phyloP scores from a whole-genome alignment of 805 yeast genomes.

The Maudiozyma bulderi region DNA sequence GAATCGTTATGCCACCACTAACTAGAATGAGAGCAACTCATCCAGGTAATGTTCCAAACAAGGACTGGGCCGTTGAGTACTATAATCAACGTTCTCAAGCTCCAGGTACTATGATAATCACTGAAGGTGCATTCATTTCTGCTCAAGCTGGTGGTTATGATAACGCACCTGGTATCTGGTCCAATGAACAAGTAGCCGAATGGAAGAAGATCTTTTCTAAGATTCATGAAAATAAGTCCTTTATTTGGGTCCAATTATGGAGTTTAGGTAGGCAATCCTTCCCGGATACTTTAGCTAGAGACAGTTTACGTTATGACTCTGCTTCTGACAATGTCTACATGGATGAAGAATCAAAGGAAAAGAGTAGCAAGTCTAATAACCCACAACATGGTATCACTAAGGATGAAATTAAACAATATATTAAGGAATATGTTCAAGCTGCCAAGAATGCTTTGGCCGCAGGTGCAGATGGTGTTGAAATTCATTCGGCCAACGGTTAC shows the following conservation, averaged over 20 bases:
- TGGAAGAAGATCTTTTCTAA: conserved; percentile 42
- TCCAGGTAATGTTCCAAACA: conserved; percentile 32
- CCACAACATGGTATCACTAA: conserved; percentile 25
- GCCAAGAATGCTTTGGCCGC: conserved; percentile 32
- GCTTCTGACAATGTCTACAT: conserved; percentile 31
- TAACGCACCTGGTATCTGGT: conserved; percentile 41
- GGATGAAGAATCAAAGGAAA: conserved; percentile 27
- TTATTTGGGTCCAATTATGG: conserved; percentile 43
- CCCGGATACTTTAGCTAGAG: conserved; percentile 30
- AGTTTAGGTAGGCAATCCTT: conserved; percentile 34
- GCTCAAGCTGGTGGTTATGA: conserved; percentile 33
- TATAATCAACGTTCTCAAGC: conserved; percentile 44
- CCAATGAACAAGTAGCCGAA: conserved; percentile 35
- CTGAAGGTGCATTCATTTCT: conserved; percentile 48
- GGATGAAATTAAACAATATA: conserved; percentile 32
- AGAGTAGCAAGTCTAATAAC: conserved; percentile 26
- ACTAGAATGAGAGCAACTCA: conserved; percentile 33
- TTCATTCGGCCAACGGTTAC: conserved; percentile 62
- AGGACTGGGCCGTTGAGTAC: conserved; percentile 37
- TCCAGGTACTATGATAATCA: conserved; percentile 43
- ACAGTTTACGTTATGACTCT: conserved; percentile 31
- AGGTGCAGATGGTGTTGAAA: conserved; percentile 51
- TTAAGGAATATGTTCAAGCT: conserved; percentile 35
- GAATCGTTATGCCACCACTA: conserved; percentile 35
- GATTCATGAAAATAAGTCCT: conserved; percentile 42